Base-by-base conservation (phyloP, 75 land plant species). In the Sequoiadendron giganteum region DNA sequence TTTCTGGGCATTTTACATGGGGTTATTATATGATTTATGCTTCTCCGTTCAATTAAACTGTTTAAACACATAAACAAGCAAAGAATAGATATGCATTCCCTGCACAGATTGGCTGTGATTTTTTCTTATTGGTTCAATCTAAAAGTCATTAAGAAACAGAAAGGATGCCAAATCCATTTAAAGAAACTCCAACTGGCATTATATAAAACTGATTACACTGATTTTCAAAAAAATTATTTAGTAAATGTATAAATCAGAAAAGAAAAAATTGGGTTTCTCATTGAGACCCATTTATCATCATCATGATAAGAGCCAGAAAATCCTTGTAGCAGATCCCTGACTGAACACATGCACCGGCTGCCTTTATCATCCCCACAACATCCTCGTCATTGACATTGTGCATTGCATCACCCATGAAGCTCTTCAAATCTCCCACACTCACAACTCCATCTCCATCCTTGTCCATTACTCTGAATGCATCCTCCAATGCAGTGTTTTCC, bases 381-480 rank as follows among this genome's bases (percentile, higher is more conserved):
- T 80, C 83, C 47, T 80, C 39, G 8, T 80, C 45, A 40, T 8
- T 5, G 28, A 80, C 47, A 80, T 80, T 80, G 16, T 75, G 45
- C 82, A 79, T 79, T 79, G 82, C 82, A 79, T 19, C 82, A 18
- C 16, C 45, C 82, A 79, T 42, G 52, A 89, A 91, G 34, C 85
- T 72, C 91, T 87, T 94, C 80, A 94, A 84, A 79, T 94, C 93
- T 16, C n/a, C 86, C 9, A 81, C 85, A 61, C 93, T 90, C 72
- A 94, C 88, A 78, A 52, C 70, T 5, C 96, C 96, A 82, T 94
- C 96, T 0, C 96, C 96, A 79, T 95, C 93, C 47, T 77, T 81
- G 88, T 95, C 96, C 93, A 95, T 94, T 6, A 90, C 83, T 87
- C 72, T 83, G 85, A 95, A 95, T 30, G 86, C 95, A 48, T 93